phyloP scores from a whole-genome alignment of 78 protist species.

The Diacronema lutheri region DNA sequence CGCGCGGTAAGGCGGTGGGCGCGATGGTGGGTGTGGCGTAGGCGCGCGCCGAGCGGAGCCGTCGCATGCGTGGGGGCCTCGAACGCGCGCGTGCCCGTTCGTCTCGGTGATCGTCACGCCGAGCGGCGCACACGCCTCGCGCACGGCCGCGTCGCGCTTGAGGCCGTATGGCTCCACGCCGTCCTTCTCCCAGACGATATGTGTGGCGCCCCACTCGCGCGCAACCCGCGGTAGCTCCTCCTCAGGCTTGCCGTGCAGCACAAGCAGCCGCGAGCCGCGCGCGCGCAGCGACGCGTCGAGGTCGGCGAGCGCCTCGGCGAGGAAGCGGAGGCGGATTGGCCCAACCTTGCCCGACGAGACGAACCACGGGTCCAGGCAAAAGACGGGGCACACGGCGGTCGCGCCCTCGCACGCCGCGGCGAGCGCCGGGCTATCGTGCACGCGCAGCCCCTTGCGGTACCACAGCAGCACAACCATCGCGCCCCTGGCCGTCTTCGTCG shows the following conservation, averaged over 20 bases:
- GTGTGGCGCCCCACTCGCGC: background rate
- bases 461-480: too few relatives aligned
- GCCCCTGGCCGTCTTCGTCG: too few relatives aligned
- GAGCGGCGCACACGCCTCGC: background rate
- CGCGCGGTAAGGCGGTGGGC: too few relatives aligned
- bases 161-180: conserved; percentile 13
- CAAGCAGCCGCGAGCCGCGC: conserved; percentile 35
- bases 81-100: too few relatives aligned
- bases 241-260: conserved; percentile 26
- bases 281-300: conserved; percentile 16
- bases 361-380: conserved; percentile 19
- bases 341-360: conserved; percentile 13
- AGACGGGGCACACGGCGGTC: conserved; percentile 3
- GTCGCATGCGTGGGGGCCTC: too few relatives aligned
- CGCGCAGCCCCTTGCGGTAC: conserved; percentile 32
- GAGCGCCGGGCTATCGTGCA: conserved; percentile 53
- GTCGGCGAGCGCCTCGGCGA: conserved; percentile 23
- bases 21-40: too few relatives aligned
- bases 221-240: background rate
- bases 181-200: background rate
- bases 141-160: conserved; percentile 10
- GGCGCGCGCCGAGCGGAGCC: too few relatives aligned
- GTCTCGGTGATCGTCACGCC: conserved; percentile 14
- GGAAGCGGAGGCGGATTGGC: conserved; percentile 14
- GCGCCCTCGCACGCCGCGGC: conserved; percentile 15